phyloP scores from a whole-genome alignment of 1,139 yeast genomes.

The Lizanozyma gosingica region DNA sequence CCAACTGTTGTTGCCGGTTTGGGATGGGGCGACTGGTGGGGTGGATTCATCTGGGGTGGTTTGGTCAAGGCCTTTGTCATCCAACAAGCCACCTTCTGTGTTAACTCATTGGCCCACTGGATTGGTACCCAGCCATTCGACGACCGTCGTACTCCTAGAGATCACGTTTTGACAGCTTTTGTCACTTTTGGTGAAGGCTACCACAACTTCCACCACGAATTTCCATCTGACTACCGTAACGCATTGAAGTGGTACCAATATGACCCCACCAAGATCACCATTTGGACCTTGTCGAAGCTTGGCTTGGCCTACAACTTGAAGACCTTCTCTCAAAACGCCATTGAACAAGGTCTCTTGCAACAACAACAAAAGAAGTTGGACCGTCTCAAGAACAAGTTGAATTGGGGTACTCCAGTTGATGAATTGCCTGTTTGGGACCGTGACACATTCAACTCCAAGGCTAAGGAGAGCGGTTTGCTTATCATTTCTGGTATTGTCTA shows the following conservation, averaged over 20 bases:
- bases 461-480: conserved; percentile 55
- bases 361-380: conserved; percentile 89
- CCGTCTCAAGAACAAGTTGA: conserved; percentile 62
- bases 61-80: conserved; percentile 72
- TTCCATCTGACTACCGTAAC: conserved; percentile 96
- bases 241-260: conserved; percentile 98
- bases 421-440: conserved; percentile 89
- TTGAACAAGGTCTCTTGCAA: conserved; percentile 91
- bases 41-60: conserved; percentile 91
- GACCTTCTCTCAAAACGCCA: conserved; percentile 89
- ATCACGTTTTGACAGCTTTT: conserved; percentile 86
- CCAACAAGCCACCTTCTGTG: conserved; percentile 98
- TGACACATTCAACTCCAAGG: conserved; percentile 64
- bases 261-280: conserved; percentile 87
- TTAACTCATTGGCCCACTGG: conserved; percentile 97
- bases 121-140: conserved; percentile 97
- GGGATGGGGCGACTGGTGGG: conserved; percentile 83
- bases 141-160: conserved; percentile 96
- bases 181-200: conserved; percentile 98
- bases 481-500: conserved; percentile 93
- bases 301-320: conserved; percentile 90
- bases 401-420: conserved; percentile 89
- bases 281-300: conserved; percentile 60
- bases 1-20: conserved; percentile 75
- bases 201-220: conserved; percentile 99